Evolutionary conservation across 805 yeast genomes (phyloP).

Genomic region (Helenozyma baotianmanensis): DNA sequence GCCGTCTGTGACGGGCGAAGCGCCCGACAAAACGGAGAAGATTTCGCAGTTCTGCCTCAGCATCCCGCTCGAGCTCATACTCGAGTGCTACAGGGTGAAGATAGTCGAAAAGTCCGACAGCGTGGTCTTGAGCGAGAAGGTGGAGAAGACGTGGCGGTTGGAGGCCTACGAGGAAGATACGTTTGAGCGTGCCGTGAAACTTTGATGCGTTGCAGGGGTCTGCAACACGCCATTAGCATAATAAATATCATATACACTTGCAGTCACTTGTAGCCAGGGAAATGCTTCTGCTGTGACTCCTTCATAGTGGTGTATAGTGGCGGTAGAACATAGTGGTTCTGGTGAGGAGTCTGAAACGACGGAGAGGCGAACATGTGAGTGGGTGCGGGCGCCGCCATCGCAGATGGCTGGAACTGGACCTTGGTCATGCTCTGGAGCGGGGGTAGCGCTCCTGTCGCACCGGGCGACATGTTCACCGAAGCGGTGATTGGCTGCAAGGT

Average conservation of each 20-base stretch:
- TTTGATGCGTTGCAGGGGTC: too few species aligned
- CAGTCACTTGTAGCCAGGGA: too few species aligned
- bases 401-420: neutral
- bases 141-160: conserved; percentile 22
- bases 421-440: neutral
- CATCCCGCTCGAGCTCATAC: conserved; percentile 29
- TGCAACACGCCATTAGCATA: too few species aligned
- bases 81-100: conserved; percentile 17
- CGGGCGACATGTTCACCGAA: conserved; percentile 1
- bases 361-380: too few species aligned
- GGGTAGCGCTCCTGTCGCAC: neutral
- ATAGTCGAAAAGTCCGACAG: neutral
- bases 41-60: conserved; percentile 27
- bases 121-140: conserved; percentile 10
- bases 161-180: conserved; percentile 20
- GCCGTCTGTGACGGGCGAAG: conserved; percentile 9
- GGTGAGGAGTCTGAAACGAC: too few species aligned
- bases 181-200: neutral
- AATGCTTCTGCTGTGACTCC: too few species aligned
- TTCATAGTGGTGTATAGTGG: neutral
- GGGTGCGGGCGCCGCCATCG: too few species aligned
- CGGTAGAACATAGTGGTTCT: neutral
- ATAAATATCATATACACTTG: too few species aligned
- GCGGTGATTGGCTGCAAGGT: neutral
- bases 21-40: conserved; percentile 21